phyloP scores from a whole-genome alignment of 2,329 filamentous ascomycete genomes.

The Fusarium austroafricanum region DNA sequence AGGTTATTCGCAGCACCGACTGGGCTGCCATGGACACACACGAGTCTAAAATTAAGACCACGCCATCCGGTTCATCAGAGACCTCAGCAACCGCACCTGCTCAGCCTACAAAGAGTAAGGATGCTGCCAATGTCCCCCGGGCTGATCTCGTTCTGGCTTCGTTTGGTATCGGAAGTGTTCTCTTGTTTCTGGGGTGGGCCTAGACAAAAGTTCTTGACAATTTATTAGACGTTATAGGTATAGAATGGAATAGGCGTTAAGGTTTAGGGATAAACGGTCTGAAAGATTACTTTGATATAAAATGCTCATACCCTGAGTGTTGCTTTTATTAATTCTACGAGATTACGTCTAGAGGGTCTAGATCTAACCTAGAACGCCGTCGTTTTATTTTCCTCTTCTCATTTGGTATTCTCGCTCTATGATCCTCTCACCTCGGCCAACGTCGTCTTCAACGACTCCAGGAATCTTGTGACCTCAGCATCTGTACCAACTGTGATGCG shows the following conservation, averaged over 20 bases:
- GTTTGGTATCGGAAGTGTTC: slow-evolving; percentile 36
- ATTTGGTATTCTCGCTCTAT: slow-evolving; percentile 16
- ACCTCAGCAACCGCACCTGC: slow-evolving; percentile 15
- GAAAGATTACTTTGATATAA: slow-evolving; percentile 26
- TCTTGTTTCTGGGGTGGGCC: slow-evolving; percentile 35
- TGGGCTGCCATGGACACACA: slow-evolving; percentile 33
- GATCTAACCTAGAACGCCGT: slow-evolving; percentile 41
- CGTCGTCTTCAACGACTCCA: slow-evolving; percentile 71
- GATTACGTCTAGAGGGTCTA: slow-evolving; percentile 42
- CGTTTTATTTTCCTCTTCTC: slow-evolving; percentile 14
- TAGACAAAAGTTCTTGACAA: slow-evolving; percentile 26
- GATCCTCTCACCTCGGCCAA: slow-evolving; percentile 58
- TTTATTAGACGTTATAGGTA: slow-evolving; percentile 34
- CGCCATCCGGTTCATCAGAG: slow-evolving; percentile 12
- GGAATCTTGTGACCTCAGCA: slow-evolving; percentile 81
- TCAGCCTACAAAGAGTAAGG: slow-evolving; percentile 33
- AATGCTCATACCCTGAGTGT: slow-evolving; percentile 30
- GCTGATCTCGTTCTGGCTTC: slow-evolving; percentile 37
- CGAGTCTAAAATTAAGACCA: slow-evolving; percentile 31
- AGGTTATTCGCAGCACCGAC: slow-evolving; percentile 53
- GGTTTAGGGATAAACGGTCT: slow-evolving; percentile 20
- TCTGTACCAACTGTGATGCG: slow-evolving; percentile 94
- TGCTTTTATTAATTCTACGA: slow-evolving; percentile 44
- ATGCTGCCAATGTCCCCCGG: slow-evolving; percentile 32
- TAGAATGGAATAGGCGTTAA: slow-evolving; percentile 34